Evolutionary conservation across 345 rosid genomes (phyloP).

Genomic region (Dipteronia dyeriana): DNA sequence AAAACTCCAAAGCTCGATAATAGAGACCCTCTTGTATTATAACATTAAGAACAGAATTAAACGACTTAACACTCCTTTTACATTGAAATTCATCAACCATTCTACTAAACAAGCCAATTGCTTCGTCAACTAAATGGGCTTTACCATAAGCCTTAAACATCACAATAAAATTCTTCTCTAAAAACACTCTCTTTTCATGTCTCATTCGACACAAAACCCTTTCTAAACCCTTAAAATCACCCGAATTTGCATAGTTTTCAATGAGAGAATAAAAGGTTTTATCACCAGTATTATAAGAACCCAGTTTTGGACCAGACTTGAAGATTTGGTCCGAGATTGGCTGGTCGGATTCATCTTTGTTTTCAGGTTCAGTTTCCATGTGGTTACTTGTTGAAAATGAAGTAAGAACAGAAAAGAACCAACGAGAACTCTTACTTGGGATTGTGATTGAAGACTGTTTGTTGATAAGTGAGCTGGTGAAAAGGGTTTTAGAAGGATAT

Average conservation of each 20-base stretch:
- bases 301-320: constrained; percentile 51
- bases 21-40: constrained; percentile 58
- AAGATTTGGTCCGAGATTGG: constrained; percentile 58
- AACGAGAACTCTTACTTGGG: constrained; percentile 31
- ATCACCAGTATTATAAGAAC: constrained; percentile 72
- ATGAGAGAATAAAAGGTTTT: constrained; percentile 74
- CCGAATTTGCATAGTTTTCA: constrained; percentile 49
- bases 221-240: constrained; percentile 65
- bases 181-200: constrained; percentile 55
- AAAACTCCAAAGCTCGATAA: constrained; percentile 66
- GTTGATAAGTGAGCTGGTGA: constrained; percentile 23
- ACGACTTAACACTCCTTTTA: constrained; percentile 70
- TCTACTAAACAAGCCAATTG: constrained; percentile 62
- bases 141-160: constrained; percentile 79
- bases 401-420: constrained; percentile 26
- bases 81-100: constrained; percentile 70
- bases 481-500: constrained; percentile 17
- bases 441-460: constrained; percentile 33
- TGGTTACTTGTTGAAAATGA: constrained; percentile 15
- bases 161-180: constrained; percentile 56
- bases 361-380: constrained; percentile 26
- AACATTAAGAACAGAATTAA: constrained; percentile 85
- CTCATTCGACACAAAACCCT: constrained; percentile 59
- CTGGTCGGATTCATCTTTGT: constrained; percentile 25
- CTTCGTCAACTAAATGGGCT: constrained; percentile 62